phyloP scores from a whole-genome alignment of 768 basidiomycete genomes.

The Dacryopinax primogenitus region DNA sequence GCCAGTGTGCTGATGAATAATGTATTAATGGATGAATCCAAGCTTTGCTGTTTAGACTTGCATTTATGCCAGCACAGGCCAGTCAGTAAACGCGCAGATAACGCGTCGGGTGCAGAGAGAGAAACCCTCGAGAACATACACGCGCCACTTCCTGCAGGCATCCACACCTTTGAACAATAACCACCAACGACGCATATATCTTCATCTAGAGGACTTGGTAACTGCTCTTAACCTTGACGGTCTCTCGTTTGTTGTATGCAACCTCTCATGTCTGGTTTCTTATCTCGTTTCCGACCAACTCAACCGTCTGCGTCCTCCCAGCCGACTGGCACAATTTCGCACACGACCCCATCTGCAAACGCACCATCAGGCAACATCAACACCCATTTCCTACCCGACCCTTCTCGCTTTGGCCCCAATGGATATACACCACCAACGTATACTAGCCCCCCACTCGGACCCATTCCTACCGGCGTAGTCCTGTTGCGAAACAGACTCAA shows the following conservation, averaged over 20 bases:
- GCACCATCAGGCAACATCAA: neutral
- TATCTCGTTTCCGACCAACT: neutral
- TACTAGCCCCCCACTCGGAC: neutral
- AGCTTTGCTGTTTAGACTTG: neutral
- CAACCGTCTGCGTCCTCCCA: neutral
- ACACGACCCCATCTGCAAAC: neutral
- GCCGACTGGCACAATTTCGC: neutral
- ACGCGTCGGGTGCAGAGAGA: neutral
- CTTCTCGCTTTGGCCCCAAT: neutral
- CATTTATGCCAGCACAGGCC: neutral
- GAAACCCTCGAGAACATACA: neutral
- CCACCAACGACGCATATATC: neutral
- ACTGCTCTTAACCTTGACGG: neutral
- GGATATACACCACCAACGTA: neutral
- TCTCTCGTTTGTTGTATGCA: neutral
- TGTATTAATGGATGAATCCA: neutral
- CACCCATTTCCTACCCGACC: neutral
- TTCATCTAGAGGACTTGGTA: neutral
- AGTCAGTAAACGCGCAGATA: neutral
- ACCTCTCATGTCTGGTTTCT: neutral
- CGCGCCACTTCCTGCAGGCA: slow-evolving; percentile 2
- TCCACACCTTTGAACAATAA: neutral
- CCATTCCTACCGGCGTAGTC: neutral
- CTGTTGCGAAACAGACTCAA: slow-evolving; percentile 11
- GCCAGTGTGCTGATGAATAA: neutral